Evolutionary conservation across 139 green algal species (phyloP).

Genomic region (Closterium sp.): DNA sequence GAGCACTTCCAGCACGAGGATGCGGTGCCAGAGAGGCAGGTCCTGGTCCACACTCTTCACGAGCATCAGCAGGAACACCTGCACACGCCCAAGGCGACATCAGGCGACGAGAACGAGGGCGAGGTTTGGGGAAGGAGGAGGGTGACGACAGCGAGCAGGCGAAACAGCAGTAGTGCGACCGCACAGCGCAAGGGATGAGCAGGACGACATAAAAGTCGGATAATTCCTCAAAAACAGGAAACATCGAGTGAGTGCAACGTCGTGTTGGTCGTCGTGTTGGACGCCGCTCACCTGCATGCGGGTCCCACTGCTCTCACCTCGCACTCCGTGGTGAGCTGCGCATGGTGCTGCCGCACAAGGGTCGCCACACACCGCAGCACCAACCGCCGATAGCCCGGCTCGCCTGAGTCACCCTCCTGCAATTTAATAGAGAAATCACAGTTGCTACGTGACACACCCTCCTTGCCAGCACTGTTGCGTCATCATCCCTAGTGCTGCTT

Average conservation of each 20-base stretch:
- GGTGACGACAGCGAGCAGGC: neutral
- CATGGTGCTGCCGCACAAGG: slow-evolving; percentile 26
- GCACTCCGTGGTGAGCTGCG: slow-evolving; percentile 4
- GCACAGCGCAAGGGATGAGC: too few species aligned
- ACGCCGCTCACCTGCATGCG: neutral
- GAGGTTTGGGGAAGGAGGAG: neutral
- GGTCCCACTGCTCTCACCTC: neutral
- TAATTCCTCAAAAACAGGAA: too few species aligned
- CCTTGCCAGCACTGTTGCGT: neutral
- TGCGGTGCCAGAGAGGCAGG: slow-evolving; percentile 50
- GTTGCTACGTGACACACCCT: too few species aligned
- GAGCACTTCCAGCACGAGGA: slow-evolving; percentile 47
- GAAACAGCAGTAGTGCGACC: neutral
- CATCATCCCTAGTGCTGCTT: neutral
- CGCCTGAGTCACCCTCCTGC: slow-evolving; percentile 38
- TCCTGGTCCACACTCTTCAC: slow-evolving; percentile 52
- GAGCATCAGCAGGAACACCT: slow-evolving; percentile 50
- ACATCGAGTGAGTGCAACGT: too few species aligned
- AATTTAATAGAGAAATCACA: too few species aligned
- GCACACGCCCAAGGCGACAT: neutral
- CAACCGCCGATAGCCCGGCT: slow-evolving; percentile 39
- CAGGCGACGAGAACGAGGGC: too few species aligned
- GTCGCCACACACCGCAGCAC: slow-evolving; percentile 33
- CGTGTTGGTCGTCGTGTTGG: too few species aligned
- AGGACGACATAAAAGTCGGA: too few species aligned